Base-by-base conservation (phyloP, 1,139 yeast genomes). In the Sugiyamaella paludigena region DNA sequence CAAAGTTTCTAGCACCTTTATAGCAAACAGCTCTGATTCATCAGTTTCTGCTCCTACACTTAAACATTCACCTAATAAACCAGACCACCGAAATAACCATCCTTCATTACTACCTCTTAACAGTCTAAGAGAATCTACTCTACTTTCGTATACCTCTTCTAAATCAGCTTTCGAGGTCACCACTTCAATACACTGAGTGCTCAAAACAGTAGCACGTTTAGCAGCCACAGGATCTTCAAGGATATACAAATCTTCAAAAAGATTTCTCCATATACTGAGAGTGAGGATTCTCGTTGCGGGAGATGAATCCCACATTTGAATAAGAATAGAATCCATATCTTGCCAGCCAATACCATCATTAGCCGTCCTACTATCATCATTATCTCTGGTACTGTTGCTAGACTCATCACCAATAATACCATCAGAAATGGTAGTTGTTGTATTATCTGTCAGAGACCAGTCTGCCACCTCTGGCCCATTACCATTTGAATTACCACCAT, bases 171-270 rank as follows among this genome's bases (percentile, higher is more conserved):
- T 81, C 0, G 96, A 87, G 0, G 95, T 82, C 8, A 88, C 82
- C 19, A 89, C 80, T 67, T 88, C 85, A 13, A 91, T 86, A 65
- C 96, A 83, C 48, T 88, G 77, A 43, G 95, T 91, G 50, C 85
- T 84, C 45, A 94, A 75, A 2, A 85, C 77, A n/a, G 82, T 77
- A 49, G 86, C 81, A 62, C 98, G 77, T 59, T 83, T 84, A 37
- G 92, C 77, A 1, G 96, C 96, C 12, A 87, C 78, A 16, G 96
- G 86, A 62, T 92, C 98, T 59, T 92, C 98, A 47, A 92, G 75
- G 46, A 92, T 72, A 63, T 89, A 94, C n/a, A 91, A 80, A 64
- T 94, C 98, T 69, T 94, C 99, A 63, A 92, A 92, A 35, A 94
- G 70, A 1, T 95, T 88, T 60, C 96, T 75, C 56, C 87, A 78